Conservation (phyloP, 2,329 filamentous ascomycete genomes). For the Trichoderma atroviride region DNA sequence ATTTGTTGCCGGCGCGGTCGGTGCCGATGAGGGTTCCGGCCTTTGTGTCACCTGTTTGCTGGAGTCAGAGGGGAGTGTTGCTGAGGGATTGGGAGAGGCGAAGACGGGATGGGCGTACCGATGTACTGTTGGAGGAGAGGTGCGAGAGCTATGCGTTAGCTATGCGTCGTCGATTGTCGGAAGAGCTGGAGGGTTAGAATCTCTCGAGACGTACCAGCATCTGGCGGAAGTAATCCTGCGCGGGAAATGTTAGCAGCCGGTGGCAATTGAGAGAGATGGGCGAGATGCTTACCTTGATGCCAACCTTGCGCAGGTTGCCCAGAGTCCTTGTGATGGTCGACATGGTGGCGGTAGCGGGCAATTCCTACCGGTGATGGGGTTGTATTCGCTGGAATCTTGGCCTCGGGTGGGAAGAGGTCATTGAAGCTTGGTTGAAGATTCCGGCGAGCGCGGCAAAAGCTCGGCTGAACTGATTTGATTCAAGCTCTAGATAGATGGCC, state of each 20-base stretch:
- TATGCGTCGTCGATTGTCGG: conserved; percentile 34
- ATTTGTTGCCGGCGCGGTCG: conserved; percentile 97
- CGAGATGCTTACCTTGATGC: conserved; percentile 70
- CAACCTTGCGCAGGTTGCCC: conserved; percentile 83
- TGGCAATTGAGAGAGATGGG: not conserved
- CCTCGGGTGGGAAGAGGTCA: conserved; percentile 17
- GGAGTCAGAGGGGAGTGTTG: not conserved
- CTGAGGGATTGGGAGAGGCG: not conserved
- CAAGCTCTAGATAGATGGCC: not conserved
- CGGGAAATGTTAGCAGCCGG: conserved; percentile 26
- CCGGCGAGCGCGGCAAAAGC: conserved; percentile 35
- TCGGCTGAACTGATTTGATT: conserved; percentile 31
- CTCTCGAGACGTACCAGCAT: conserved; percentile 72
- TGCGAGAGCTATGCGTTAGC: conserved; percentile 28
- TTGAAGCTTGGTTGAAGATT: conserved; percentile 12
- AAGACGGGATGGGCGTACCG: conserved; percentile 44
- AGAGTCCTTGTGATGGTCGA: conserved; percentile 88
- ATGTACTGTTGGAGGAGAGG: conserved; percentile 52
- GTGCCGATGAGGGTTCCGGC: conserved; percentile 80
- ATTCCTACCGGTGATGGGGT: conserved; percentile 30
- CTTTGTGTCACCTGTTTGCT: conserved; percentile 83
- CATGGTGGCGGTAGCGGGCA: conserved; percentile 62
- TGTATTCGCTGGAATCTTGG: not conserved
- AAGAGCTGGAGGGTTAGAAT: conserved; percentile 26
- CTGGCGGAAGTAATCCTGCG: conserved; percentile 86